Conservation (phyloP, 768 basidiomycete genomes). For the Hygrophoropsis aurantiaca region DNA sequence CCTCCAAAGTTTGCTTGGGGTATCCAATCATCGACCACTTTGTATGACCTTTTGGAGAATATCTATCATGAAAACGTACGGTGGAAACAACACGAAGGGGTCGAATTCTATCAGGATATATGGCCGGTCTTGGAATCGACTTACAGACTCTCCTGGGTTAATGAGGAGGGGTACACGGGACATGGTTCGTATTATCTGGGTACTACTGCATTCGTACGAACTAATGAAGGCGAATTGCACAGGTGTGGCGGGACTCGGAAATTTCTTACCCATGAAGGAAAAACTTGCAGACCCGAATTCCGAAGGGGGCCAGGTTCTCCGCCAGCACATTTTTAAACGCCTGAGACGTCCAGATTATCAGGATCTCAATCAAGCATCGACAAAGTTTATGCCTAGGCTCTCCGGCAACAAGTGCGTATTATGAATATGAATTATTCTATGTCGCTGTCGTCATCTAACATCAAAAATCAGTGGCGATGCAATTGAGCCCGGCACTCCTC, state of each 20-base stretch:
- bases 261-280: constrained; percentile 13
- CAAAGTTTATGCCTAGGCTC: constrained; percentile 32
- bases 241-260: constrained; percentile 13
- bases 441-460: neutral
- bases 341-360: constrained; percentile 10
- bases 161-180: constrained; percentile 26
- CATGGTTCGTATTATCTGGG: constrained; percentile 22
- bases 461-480: constrained; percentile 7
- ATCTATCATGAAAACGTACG: constrained; percentile 19
- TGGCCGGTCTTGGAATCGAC: constrained; percentile 26
- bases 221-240: constrained; percentile 5
- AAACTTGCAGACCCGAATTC: neutral
- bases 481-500: constrained; percentile 10
- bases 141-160: constrained; percentile 29
- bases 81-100: constrained; percentile 9
- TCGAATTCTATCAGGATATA: constrained; percentile 29
- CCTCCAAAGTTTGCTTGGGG: constrained; percentile 32
- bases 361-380: constrained; percentile 12
- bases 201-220: neutral
- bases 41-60: constrained; percentile 32
- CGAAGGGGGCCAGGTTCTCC: too few species aligned
- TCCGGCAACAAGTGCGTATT: constrained; percentile 22
- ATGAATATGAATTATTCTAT: too few species aligned
- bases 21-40: constrained; percentile 25
- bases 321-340: constrained; percentile 11